Evolutionary conservation across 2,329 filamentous ascomycete species (phyloP).

Genomic region (Diaporthe longicolla): DNA sequence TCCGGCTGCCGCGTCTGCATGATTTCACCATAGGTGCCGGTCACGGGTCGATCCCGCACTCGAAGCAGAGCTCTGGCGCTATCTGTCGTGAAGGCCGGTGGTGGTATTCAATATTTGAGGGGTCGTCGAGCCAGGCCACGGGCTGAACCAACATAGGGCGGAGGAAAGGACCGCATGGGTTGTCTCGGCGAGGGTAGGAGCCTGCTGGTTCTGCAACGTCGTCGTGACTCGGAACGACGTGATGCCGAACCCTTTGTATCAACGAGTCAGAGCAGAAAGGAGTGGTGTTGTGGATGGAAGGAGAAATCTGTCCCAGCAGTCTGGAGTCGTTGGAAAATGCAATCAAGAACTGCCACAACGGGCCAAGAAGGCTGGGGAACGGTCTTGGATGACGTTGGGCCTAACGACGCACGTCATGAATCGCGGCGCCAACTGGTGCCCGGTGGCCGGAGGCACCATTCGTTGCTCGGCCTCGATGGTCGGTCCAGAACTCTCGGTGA

Average conservation of each 20-base stretch:
- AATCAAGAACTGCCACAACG: background rate
- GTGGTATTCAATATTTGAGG: background rate
- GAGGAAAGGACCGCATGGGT: background rate
- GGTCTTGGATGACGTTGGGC: background rate
- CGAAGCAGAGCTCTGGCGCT: background rate
- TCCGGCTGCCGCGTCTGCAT: constrained; percentile 22
- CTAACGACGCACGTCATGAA: constrained; percentile 13
- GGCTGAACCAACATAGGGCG: background rate
- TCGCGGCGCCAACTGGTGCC: constrained; percentile 14
- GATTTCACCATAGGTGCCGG: background rate
- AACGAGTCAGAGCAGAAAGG: background rate
- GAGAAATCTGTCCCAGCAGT: background rate
- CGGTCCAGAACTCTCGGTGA: constrained; percentile 16
- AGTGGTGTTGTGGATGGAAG: background rate
- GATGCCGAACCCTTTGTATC: background rate
- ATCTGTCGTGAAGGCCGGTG: background rate
- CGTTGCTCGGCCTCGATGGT: background rate
- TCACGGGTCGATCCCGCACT: background rate
- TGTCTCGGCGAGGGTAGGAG: background rate
- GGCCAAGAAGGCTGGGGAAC: background rate
- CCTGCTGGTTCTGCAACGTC: background rate
- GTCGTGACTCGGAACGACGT: background rate
- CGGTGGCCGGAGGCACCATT: background rate
- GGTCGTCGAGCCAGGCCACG: background rate
- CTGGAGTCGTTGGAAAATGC: background rate